Evolutionary conservation across 2,329 filamentous ascomycete species (phyloP).

Genomic region (Beauveria pseudobassiana): DNA sequence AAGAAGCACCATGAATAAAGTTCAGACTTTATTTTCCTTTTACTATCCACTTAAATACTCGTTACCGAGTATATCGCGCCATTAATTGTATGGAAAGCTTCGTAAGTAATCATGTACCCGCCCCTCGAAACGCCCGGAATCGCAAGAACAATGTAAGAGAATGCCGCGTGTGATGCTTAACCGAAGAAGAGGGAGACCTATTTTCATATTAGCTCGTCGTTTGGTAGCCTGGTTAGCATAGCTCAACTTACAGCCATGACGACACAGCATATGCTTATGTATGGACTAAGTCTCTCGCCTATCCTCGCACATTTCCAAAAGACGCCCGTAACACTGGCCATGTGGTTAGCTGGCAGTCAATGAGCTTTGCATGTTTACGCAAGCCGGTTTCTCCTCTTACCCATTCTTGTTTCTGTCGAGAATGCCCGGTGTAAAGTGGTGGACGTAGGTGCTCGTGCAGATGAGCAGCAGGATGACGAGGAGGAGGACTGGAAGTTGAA

Average conservation of each 20-base stretch:
- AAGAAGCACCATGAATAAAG: not conserved
- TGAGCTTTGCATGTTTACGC: no score
- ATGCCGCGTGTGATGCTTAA: constrained; percentile 26
- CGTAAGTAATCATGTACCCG: constrained; percentile 10
- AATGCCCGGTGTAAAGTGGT: constrained; percentile 80
- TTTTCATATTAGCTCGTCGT: constrained; percentile 7
- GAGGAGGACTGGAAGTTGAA: constrained; percentile 99
- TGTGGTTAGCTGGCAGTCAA: not conserved
- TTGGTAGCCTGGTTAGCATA: not conserved
- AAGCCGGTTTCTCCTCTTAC: constrained; percentile 39
- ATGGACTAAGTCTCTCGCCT: constrained; percentile 87
- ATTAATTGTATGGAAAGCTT: constrained; percentile 9
- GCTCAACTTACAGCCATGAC: constrained; percentile 71
- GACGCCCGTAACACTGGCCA: constrained; percentile 55
- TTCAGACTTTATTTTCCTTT: not conserved
- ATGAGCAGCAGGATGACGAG: constrained; percentile 91
- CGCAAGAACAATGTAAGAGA: constrained; percentile 3
- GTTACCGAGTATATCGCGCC: not conserved
- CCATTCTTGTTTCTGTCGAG: constrained; percentile 91
- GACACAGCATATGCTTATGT: constrained; percentile 89
- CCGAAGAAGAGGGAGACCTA: constrained; percentile 30
- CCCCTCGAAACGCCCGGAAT: constrained; percentile 8
- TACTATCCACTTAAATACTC: not conserved
- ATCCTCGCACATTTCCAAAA: constrained; percentile 96
- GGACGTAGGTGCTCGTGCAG: constrained; percentile 90